These are phyloP conservation scores for Mrakiaceae sp. DNA, from an alignment of 1,284 basidiomycete genomes.

Conservation along the genomic window DNA sequence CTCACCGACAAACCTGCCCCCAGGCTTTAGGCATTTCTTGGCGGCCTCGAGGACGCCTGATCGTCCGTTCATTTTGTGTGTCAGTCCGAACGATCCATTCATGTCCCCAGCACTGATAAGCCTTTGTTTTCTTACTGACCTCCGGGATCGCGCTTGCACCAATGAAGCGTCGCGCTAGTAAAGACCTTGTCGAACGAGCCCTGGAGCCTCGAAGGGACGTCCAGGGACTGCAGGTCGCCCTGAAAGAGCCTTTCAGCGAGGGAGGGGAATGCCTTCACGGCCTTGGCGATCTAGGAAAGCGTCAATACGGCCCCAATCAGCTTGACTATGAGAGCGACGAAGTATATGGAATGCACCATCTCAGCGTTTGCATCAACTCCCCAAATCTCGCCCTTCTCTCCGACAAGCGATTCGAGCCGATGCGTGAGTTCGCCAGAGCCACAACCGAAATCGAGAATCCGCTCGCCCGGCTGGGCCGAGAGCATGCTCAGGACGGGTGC, in stretches of 20 bases:
- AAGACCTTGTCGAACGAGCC: constrained; percentile 16
- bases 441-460: constrained; percentile 67
- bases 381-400: constrained; percentile 46
- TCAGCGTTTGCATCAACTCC: constrained; percentile 58
- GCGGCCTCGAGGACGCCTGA: constrained; percentile 49
- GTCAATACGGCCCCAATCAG: not conserved
- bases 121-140: too few species aligned
- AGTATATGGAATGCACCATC: constrained; percentile 46
- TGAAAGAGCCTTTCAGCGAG: constrained; percentile 29
- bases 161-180: constrained; percentile 54
- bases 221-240: constrained; percentile 45
- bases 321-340: not conserved
- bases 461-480: constrained; percentile 49
- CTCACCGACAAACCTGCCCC: constrained; percentile 59
- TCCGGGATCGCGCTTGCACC: constrained; percentile 62
- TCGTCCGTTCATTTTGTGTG: too few species aligned
- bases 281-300: constrained; percentile 46
- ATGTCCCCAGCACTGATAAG: too few species aligned
- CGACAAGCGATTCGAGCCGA: constrained; percentile 46
- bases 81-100: too few species aligned
- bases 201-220: constrained; percentile 24
- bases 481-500: constrained; percentile 53
- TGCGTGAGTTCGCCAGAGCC: constrained; percentile 65
- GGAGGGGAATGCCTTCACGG: constrained; percentile 33
- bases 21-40: constrained; percentile 50